Percentiles rank a stretch among this genome's conserved stretches.
Conservation (phyloP, 1,139 yeast species). For the Wickerhamomyces sp. region DNA sequence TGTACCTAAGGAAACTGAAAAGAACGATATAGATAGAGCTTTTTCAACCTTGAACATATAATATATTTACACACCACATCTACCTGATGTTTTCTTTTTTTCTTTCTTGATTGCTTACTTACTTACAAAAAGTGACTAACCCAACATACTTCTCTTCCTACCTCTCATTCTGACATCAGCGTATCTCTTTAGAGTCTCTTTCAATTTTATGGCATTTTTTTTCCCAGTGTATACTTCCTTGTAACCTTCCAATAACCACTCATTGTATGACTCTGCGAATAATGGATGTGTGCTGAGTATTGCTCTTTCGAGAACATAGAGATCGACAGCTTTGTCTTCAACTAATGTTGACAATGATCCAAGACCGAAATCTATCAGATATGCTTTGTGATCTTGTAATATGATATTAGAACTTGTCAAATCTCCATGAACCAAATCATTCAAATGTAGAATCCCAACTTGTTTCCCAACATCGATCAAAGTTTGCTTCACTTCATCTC, state of each 20-base stretch:
- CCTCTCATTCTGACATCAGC: constrained; percentile 90
- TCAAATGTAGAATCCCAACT: constrained; percentile 67
- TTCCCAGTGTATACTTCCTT: constrained; percentile 34
- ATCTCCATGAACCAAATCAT: constrained; percentile 91
- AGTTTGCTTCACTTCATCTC: constrained; percentile 35
- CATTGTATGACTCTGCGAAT: constrained; percentile 56
- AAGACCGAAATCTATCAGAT: constrained; percentile 87
- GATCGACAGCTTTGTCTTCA: constrained; percentile 94
- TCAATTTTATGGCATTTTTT: constrained; percentile 36
- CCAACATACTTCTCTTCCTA: constrained; percentile 91
- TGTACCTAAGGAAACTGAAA: neutral
- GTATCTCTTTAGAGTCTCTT: constrained; percentile 58
- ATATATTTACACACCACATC: neutral
- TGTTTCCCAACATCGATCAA: constrained; percentile 57
- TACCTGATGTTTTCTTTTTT: too few species aligned
- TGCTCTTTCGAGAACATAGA: constrained; percentile 92
- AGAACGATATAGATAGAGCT: constrained; percentile 9
- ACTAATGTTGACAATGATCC: constrained; percentile 66
- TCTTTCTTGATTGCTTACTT: too few species aligned
- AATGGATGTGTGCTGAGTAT: constrained; percentile 84
- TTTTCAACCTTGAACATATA: constrained; percentile 6
- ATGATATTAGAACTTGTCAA: constrained; percentile 87
- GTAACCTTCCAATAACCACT: constrained; percentile 76
- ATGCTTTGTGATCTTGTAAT: constrained; percentile 45
- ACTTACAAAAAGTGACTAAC: too few species aligned